Conservation (phyloP, 2,329 filamentous ascomycete genomes). For the Lachnellula arida region DNA sequence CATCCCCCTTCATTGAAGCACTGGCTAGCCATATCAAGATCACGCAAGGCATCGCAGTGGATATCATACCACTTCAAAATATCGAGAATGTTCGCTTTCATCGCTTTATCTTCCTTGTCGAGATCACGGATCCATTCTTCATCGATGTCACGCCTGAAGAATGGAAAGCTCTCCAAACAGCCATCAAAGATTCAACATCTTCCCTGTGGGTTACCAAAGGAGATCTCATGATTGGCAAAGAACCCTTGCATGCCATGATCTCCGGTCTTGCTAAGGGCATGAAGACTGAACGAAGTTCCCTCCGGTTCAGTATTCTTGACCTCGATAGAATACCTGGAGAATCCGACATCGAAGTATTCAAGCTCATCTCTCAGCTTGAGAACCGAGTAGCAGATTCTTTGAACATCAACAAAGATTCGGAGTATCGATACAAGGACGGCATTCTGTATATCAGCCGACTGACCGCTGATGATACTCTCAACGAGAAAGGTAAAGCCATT, state of each 20-base stretch:
- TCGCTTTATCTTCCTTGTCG: not conserved
- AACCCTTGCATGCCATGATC: not conserved
- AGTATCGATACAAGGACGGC: not conserved
- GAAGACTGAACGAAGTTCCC: not conserved
- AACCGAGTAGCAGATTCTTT: not conserved
- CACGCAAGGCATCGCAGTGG: not conserved
- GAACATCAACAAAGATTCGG: not conserved
- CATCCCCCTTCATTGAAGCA: too few species aligned
- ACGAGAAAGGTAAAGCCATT: constrained; percentile 13
- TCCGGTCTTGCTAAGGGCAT: not conserved
- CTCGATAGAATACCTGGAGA: too few species aligned
- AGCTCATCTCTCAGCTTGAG: too few species aligned
- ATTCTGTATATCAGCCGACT: not conserved
- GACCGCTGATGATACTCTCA: not conserved
- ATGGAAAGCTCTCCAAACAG: not conserved
- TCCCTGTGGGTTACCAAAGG: not conserved
- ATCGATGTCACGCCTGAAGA: not conserved
- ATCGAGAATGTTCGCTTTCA: not conserved
- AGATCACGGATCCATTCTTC: not conserved
- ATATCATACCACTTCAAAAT: not conserved
- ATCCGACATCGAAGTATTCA: too few species aligned
- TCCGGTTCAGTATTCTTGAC: not conserved
- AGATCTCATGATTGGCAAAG: not conserved
- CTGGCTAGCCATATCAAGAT: too few species aligned
- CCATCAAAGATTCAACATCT: not conserved